Evolutionary conservation across 73 alveolate species (phyloP), one percentile per base, ranked within the genome.

Genomic region (Diophrys sp.): DNA sequence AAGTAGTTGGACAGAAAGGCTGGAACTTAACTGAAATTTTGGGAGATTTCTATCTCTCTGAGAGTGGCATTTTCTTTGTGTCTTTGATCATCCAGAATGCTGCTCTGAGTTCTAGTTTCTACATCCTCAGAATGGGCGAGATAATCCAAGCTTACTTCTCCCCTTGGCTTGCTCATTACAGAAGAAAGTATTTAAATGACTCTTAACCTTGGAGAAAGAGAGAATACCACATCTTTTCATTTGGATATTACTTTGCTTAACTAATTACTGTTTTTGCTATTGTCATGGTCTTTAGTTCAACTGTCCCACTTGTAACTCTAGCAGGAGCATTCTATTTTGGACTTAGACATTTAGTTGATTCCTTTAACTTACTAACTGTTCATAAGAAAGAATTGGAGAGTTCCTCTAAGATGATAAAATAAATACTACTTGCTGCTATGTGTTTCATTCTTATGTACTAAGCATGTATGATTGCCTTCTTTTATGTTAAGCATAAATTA

Each of bases 231-330:
- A 78, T 95, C 80, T 93, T 90, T 87, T 77, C 87, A 74, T 96
- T 79, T 80, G 99, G 99, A 24, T 96, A 86, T 82, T 96, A 90
- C 88, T 91, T 94, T 72, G 99, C 98, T 0, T 90, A 92, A 77
- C 81, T 80, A 88, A 85, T 96, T 87, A 92, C 96, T 14, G 88
- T 91, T 29, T 89, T 93, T 73, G 93, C 96, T 27, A 96, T 96
- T 18, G 93, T 92, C 62, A 74, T 92, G 74, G 82, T 95, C 25
- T 96, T 91, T 83, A 72, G 97, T 54, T 86, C 97, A 33, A 90
- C 93, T 53, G 94, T 95, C 32, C 98, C 98, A 0, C 70, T 96
- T n/a, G 93, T 96, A 0, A 88, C 95, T 23, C 87, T 94, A 33
- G 97, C 97, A 0, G 99, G 99, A 31, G 82, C 92, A 1, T 82